Conservation (phyloP, 2,329 filamentous ascomycete species). For the Cordyceps tenuipes region DNA sequence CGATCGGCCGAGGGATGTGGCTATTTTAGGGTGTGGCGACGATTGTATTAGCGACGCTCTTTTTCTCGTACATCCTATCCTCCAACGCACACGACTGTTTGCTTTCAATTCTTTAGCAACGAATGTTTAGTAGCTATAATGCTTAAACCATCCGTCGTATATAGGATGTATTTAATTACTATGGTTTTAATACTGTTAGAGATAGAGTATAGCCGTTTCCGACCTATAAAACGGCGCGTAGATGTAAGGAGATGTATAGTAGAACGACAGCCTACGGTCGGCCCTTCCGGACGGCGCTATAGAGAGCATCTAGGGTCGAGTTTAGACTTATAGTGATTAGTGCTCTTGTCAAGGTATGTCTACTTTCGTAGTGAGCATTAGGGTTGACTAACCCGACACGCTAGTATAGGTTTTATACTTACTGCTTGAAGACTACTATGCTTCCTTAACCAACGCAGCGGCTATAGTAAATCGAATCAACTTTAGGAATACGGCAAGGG, state of each 20-base stretch:
- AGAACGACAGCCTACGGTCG: slow-evolving; percentile 37
- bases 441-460: neutral
- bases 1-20: neutral
- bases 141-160: slow-evolving; percentile 41
- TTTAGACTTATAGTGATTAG: slow-evolving; percentile 38
- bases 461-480: neutral
- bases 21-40: neutral
- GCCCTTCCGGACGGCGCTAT: slow-evolving; percentile 35
- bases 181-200: slow-evolving; percentile 43
- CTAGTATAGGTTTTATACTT: neutral
- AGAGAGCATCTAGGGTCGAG: slow-evolving; percentile 35
- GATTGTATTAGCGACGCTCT: slow-evolving; percentile 14
- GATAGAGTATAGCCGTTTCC: neutral
- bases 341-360: slow-evolving; percentile 38
- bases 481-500: neutral
- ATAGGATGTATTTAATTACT: slow-evolving; percentile 55
- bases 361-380: neutral
- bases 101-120: slow-evolving; percentile 17
- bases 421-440: neutral
- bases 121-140: slow-evolving; percentile 32
- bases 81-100: slow-evolving; percentile 14
- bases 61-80: slow-evolving; percentile 14
- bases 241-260: slow-evolving; percentile 27
- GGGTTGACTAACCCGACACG: neutral
- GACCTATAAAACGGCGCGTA: neutral